Conservation (phyloP, 768 basidiomycete species). For the Boletus speciosus region DNA sequence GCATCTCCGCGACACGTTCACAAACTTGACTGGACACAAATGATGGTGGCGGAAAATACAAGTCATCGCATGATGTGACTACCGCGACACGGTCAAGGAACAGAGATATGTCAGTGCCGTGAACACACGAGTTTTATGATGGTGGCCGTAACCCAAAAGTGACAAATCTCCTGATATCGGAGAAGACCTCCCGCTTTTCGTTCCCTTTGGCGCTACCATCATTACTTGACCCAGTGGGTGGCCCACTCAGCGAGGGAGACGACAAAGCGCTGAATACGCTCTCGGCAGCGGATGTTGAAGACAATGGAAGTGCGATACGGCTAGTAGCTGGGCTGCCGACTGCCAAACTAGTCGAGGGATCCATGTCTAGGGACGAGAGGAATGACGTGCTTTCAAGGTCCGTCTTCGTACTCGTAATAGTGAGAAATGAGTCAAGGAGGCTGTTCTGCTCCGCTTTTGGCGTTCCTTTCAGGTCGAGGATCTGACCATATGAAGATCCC, state of each 20-base stretch:
- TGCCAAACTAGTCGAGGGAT: conserved; percentile 61
- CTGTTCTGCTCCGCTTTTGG: conserved; percentile 82
- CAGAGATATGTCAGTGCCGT: not conserved
- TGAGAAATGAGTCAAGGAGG: conserved; percentile 87
- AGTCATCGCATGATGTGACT: not conserved
- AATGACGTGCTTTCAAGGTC: conserved; percentile 91
- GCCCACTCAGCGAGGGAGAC: conserved; percentile 62
- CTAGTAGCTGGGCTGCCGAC: conserved; percentile 66
- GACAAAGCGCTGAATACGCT: conserved; percentile 54
- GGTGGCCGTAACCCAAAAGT: conserved; percentile 71
- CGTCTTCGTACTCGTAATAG: conserved; percentile 87
- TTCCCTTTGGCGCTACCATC: conserved; percentile 39
- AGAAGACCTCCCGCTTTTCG: conserved; percentile 77
- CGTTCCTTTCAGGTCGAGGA: conserved; percentile 92
- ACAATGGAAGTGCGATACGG: conserved; percentile 51
- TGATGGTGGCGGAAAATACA: conserved; percentile 12
- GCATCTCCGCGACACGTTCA: not conserved
- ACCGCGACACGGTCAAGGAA: not conserved
- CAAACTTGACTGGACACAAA: not conserved
- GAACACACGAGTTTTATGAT: conserved; percentile 11
- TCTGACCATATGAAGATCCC: conserved; percentile 43
- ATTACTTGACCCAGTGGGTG: conserved; percentile 57
- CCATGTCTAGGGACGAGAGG: conserved; percentile 94
- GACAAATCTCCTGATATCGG: conserved; percentile 84
- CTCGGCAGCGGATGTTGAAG: conserved; percentile 39